Conservation (phyloP, 208 protist genomes). For the Polymyxa betae region DNA sequence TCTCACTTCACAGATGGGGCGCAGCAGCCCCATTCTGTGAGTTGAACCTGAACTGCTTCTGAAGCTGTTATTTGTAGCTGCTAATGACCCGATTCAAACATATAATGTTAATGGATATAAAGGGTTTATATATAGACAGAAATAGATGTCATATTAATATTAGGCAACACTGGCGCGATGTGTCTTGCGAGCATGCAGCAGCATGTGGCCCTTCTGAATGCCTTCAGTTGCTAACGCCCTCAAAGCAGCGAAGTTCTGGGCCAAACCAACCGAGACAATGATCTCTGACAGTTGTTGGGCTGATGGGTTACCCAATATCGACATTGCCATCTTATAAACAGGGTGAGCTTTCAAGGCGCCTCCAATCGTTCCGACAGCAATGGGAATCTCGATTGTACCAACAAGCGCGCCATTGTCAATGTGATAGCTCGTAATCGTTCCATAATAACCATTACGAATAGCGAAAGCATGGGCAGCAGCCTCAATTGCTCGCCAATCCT, state of each 20-base stretch:
- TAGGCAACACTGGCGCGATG: too few relatives aligned
- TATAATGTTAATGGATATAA: too few relatives aligned
- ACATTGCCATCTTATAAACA: background rate
- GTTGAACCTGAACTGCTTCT: too few relatives aligned
- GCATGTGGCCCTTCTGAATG: conserved; percentile 73
- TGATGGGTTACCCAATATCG: conserved; percentile 29
- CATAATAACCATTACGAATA: conserved; percentile 53
- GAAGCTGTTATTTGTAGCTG: too few relatives aligned
- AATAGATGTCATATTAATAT: too few relatives aligned
- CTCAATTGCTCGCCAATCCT: conserved; percentile 69
- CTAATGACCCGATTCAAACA: too few relatives aligned
- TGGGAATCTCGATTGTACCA: conserved; percentile 60
- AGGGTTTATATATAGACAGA: too few relatives aligned
- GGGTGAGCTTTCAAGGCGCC: conserved; percentile 54
- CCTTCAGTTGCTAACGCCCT: conserved; percentile 69
- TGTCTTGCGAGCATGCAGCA: conserved; percentile 70
- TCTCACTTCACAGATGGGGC: too few relatives aligned
- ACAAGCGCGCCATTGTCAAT: conserved; percentile 49
- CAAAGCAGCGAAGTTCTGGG: conserved; percentile 74
- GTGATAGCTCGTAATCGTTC: conserved; percentile 56
- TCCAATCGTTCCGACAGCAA: conserved; percentile 51
- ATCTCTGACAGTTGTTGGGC: conserved; percentile 57
- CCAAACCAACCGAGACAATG: conserved; percentile 67
- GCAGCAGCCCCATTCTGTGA: too few relatives aligned
- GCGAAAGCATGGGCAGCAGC: conserved; percentile 60